A percentile compares a stretch with the other conserved stretches of the same genome.
These are phyloP conservation scores for Citropsis articulata DNA, from an alignment of 345 rosid species.

Conservation along the genomic window DNA sequence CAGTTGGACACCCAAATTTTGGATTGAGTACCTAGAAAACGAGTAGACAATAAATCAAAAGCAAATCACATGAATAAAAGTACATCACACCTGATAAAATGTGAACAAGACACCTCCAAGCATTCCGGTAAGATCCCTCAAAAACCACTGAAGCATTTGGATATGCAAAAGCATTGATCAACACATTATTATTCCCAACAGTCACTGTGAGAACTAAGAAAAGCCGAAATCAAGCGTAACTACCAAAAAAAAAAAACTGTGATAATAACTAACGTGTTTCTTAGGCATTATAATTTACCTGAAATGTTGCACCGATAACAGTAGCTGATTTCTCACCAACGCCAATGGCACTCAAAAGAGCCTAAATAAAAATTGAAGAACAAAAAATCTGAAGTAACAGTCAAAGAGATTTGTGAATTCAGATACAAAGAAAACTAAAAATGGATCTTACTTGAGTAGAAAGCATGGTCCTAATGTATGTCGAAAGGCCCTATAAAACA, in stretches of 20 bases:
- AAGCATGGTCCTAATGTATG: slow-evolving; percentile 94
- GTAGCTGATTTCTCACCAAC: slow-evolving; percentile 97
- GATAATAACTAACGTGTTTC: neutral
- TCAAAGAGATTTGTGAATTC: neutral
- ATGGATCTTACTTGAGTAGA: slow-evolving; percentile 75
- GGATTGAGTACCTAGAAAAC: neutral
- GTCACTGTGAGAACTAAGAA: slow-evolving; percentile 1
- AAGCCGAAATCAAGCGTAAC: neutral
- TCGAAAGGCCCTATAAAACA: slow-evolving; percentile 66
- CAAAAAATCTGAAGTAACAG: neutral
- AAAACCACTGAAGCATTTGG: slow-evolving; percentile 68
- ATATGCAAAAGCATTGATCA: neutral
- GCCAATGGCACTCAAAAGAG: slow-evolving; percentile 90
- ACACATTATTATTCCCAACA: neutral
- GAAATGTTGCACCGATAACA: slow-evolving; percentile 92
- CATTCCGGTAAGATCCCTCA: slow-evolving; percentile 97
- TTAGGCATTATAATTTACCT: slow-evolving; percentile 37
- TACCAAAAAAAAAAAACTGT: neutral
- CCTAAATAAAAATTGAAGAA: slow-evolving; percentile 37
- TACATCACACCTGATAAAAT: slow-evolving; percentile 66
- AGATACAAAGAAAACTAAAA: neutral
- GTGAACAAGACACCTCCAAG: slow-evolving; percentile 91
- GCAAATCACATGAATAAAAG: slow-evolving; percentile 9
- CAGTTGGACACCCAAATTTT: neutral
- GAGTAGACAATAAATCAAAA: neutral